A percentile compares a stretch with the other conserved stretches of the same genome.
Conservation (phyloP, 345 rosid species). For the Aegle marmelos region DNA sequence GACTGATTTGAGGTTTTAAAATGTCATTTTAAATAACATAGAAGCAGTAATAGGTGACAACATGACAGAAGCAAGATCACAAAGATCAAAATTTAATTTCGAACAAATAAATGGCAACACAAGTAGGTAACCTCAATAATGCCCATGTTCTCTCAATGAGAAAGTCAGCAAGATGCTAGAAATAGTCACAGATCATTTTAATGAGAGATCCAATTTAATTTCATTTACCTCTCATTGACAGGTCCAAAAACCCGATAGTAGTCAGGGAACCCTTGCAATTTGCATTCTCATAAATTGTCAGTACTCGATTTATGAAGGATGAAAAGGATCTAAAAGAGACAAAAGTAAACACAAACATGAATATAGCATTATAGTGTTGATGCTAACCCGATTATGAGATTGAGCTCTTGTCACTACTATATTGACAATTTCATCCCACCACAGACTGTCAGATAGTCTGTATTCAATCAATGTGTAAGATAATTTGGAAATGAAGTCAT, state of each 20-base stretch:
- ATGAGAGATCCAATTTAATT: neutral
- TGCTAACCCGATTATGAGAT: too few relatives aligned
- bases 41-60: neutral
- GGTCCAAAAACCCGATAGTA: constrained; percentile 38
- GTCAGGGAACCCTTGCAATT: constrained; percentile 47
- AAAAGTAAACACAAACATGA: neutral
- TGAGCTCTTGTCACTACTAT: too few relatives aligned
- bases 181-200: neutral
- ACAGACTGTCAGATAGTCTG: too few relatives aligned
- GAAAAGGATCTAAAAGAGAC: constrained; percentile 23
- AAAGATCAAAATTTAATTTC: neutral
- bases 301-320: constrained; percentile 45
- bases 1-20: neutral
- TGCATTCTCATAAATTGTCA: constrained; percentile 47
- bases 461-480: too few relatives aligned
- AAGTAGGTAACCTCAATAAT: neutral
- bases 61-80: neutral
- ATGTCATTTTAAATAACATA: neutral
- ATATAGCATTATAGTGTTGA: too few relatives aligned
- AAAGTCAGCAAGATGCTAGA: neutral
- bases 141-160: neutral
- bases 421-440: too few relatives aligned
- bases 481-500: too few relatives aligned
- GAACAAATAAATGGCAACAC: neutral
- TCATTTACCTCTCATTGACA: constrained; percentile 36